These are phyloP conservation scores for Pezicula rhizophila DNA, from an alignment of 2,329 filamentous ascomycete genomes.

Conservation along the genomic window DNA sequence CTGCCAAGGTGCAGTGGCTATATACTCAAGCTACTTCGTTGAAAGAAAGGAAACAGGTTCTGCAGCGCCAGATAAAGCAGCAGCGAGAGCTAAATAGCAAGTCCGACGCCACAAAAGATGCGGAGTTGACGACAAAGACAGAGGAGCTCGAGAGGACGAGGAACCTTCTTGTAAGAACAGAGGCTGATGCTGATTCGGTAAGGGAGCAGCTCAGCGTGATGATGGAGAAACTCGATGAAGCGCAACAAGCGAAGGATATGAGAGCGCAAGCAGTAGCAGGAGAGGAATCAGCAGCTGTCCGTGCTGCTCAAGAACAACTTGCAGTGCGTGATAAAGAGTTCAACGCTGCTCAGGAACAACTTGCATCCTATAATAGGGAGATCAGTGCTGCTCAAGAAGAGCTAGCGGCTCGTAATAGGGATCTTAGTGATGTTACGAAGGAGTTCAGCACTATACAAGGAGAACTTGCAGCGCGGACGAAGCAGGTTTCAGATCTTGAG, in stretches of 20 bases:
- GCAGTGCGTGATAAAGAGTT: background rate
- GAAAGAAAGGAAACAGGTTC: conserved; percentile 80
- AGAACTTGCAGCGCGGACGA: conserved; percentile 22
- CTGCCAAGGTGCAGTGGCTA: conserved; percentile 70
- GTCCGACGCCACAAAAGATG: conserved; percentile 67
- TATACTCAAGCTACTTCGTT: conserved; percentile 71
- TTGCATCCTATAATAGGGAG: too few species aligned
- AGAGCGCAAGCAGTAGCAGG: conserved; percentile 15
- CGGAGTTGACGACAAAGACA: conserved; percentile 52
- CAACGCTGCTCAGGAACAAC: background rate
- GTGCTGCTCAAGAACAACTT: conserved; percentile 5
- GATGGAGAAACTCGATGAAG: conserved; percentile 29
- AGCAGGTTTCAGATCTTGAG: conserved; percentile 25
- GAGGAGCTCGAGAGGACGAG: conserved; percentile 46
- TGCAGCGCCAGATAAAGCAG: conserved; percentile 90
- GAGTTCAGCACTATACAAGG: conserved; percentile 14
- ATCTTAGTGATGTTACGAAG: conserved; percentile 8
- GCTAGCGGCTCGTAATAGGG: background rate
- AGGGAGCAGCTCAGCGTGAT: conserved; percentile 25
- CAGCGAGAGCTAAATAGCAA: conserved; percentile 89
- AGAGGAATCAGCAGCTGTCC: conserved; percentile 16
- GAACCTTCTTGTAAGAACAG: conserved; percentile 26
- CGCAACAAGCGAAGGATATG: conserved; percentile 16
- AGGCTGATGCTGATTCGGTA: conserved; percentile 26
- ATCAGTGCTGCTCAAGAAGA: conserved; percentile 8